These are phyloP conservation scores for Shiraia sp. DNA, from an alignment of 2,329 filamentous ascomycete genomes.

Conservation along the genomic window DNA sequence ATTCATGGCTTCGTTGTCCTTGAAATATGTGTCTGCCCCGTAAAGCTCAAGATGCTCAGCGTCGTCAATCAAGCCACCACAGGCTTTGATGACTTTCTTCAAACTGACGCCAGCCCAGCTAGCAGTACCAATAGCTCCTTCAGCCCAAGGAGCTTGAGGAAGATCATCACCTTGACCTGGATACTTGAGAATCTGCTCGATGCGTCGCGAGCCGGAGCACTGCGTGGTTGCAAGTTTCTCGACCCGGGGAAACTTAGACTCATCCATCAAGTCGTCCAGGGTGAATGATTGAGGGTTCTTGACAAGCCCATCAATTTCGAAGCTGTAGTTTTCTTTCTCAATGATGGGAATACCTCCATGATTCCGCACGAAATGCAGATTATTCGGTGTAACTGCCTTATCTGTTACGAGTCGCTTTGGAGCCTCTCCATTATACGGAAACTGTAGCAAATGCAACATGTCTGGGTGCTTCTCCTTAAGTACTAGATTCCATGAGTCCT, in stretches of 20 bases:
- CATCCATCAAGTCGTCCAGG: slow-evolving; percentile 63
- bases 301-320: slow-evolving; percentile 65
- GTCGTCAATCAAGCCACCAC: slow-evolving; percentile 61
- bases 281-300: slow-evolving; percentile 61
- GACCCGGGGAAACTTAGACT: slow-evolving; percentile 62
- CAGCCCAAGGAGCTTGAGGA: slow-evolving; percentile 45
- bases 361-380: slow-evolving; percentile 68
- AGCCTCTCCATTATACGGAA: slow-evolving; percentile 54
- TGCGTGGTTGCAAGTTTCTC: slow-evolving; percentile 65
- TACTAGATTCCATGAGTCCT: slow-evolving; percentile 58
- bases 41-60: slow-evolving; percentile 69
- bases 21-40: slow-evolving; percentile 75
- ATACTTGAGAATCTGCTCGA: slow-evolving; percentile 69
- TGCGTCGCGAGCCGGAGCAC: slow-evolving; percentile 69
- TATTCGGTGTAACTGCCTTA: slow-evolving; percentile 64
- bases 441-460: slow-evolving; percentile 53
- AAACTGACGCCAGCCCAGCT: slow-evolving; percentile 65
- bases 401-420: too few species aligned
- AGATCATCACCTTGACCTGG: slow-evolving; percentile 70
- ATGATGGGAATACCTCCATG: slow-evolving; percentile 73
- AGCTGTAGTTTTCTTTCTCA: slow-evolving; percentile 57
- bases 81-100: slow-evolving; percentile 72
- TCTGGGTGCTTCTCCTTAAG: slow-evolving; percentile 49
- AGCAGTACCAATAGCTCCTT: slow-evolving; percentile 69
- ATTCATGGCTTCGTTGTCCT: slow-evolving; percentile 66